phyloP scores from a whole-genome alignment of 768 basidiomycete species.

The Termitomyces eurrhizus region DNA sequence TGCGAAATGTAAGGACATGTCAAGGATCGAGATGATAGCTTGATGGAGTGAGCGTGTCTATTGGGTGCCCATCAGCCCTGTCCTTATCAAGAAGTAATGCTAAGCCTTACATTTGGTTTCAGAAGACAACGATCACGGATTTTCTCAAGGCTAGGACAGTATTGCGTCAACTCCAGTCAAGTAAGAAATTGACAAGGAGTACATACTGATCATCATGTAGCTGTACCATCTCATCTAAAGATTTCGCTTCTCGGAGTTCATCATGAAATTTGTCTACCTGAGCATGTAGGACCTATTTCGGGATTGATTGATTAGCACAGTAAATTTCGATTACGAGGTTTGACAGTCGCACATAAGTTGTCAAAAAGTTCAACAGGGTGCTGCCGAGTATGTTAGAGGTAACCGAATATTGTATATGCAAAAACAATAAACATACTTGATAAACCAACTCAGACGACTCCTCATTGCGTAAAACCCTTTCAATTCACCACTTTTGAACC shows the following conservation, averaged over 20 bases:
- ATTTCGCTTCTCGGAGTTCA: conserved; percentile 46
- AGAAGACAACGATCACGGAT: conserved; percentile 63
- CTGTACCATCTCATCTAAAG: conserved; percentile 73
- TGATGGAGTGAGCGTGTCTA: conserved; percentile 65
- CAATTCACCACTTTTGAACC: conserved; percentile 41
- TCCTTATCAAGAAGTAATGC: neutral
- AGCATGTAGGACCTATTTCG: conserved; percentile 59
- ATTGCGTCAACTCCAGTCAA: neutral
- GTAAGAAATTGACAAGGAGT: neutral
- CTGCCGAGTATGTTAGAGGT: conserved; percentile 8
- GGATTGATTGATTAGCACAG: neutral
- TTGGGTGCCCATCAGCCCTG: neutral
- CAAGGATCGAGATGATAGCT: conserved; percentile 65
- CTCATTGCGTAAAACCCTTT: conserved; percentile 77
- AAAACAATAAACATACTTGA: conserved; percentile 55
- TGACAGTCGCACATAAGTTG: conserved; percentile 55
- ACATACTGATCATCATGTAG: conserved; percentile 70
- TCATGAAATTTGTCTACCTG: conserved; percentile 60
- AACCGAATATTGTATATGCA: neutral
- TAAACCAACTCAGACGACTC: conserved; percentile 77
- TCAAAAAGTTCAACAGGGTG: conserved; percentile 55
- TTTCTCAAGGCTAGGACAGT: conserved; percentile 37
- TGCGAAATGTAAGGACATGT: conserved; percentile 71
- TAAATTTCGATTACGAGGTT: neutral
- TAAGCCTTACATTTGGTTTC: conserved; percentile 45